These are phyloP conservation scores for Salmacisia buchloeana DNA, from an alignment of 1,284 basidiomycete species.

Conservation along the genomic window DNA sequence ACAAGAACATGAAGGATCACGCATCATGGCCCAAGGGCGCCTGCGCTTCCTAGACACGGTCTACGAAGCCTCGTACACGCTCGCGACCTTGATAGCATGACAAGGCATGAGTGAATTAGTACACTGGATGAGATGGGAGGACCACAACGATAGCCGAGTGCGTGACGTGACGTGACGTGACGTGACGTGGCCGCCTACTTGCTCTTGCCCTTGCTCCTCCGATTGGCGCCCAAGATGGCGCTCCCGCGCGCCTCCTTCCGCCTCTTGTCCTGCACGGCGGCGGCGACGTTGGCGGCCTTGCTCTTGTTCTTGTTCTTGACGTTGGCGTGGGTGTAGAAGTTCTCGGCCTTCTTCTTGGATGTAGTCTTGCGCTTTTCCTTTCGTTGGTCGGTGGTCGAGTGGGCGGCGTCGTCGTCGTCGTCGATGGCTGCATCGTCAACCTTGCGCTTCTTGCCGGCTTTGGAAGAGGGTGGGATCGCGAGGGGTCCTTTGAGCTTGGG, in stretches of 20 bases:
- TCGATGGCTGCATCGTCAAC: slow-evolving; percentile 24
- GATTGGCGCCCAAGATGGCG: slow-evolving; percentile 5
- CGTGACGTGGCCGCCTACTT: too few relatives aligned
- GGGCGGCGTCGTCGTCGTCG: slow-evolving; percentile 42
- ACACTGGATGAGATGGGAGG: too few relatives aligned
- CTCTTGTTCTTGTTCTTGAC: slow-evolving; percentile 51
- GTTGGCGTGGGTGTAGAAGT: slow-evolving; percentile 67
- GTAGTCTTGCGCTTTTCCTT: slow-evolving; percentile 40
- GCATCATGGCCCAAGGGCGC: too few relatives aligned
- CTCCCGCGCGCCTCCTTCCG: slow-evolving; percentile 4
- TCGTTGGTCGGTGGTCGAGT: slow-evolving; percentile 18
- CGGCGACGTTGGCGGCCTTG: slow-evolving; percentile 47
- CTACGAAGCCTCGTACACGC: too few relatives aligned
- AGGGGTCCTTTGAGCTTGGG: background rate
- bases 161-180: too few relatives aligned
- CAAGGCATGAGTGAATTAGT: too few relatives aligned
- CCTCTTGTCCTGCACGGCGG: slow-evolving; percentile 5
- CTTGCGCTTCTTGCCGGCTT: slow-evolving; percentile 25
- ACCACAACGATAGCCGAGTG: too few relatives aligned
- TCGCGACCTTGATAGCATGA: too few relatives aligned
- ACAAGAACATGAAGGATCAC: too few relatives aligned
- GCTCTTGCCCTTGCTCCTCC: slow-evolving; percentile 6
- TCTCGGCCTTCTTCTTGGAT: slow-evolving; percentile 69
- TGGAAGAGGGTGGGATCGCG: background rate
- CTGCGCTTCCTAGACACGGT: too few relatives aligned